Evolutionary conservation across 257 asterid genomes (phyloP).

Genomic region (Nemophila menziesii): DNA sequence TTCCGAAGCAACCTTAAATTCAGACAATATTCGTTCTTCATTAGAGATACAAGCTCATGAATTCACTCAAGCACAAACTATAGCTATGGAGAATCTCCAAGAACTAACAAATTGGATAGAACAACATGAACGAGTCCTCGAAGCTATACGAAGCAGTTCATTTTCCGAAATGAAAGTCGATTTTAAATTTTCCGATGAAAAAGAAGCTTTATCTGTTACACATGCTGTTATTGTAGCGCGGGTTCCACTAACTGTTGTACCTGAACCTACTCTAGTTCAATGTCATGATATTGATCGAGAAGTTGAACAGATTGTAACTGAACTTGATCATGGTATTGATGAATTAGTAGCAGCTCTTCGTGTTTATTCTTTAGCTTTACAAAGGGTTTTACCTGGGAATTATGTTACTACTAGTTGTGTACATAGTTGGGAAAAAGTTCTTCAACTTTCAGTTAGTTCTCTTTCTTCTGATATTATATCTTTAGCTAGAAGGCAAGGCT

Average conservation of each 20-base stretch:
- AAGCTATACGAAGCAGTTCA: conserved; percentile 78
- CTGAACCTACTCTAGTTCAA: conserved; percentile 94
- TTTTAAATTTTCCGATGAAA: conserved; percentile 44
- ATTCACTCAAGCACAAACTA: conserved; percentile 67
- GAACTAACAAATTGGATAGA: conserved; percentile 91
- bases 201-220: conserved; percentile 66
- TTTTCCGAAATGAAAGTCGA: conserved; percentile 53
- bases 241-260: conserved; percentile 89
- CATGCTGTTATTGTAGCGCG: conserved; percentile 82
- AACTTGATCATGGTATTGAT: conserved; percentile 73
- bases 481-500: conserved; percentile 63
- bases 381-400: conserved; percentile 72
- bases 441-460: conserved; percentile 51
- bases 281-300: conserved; percentile 87
- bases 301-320: conserved; percentile 63
- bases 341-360: conserved; percentile 69
- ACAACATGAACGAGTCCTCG: conserved; percentile 84
- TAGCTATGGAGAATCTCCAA: conserved; percentile 66
- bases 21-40: conserved; percentile 55
- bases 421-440: conserved; percentile 88
- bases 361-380: conserved; percentile 81
- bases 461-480: conserved; percentile 66
- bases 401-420: conserved; percentile 82
- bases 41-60: conserved; percentile 71
- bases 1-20: conserved; percentile 62